Evolutionary conservation across 495 filamentous ascomycete species (phyloP), one percentile per base, ranked within the genome.

Genomic region (Evansstolkia leycettana): DNA sequence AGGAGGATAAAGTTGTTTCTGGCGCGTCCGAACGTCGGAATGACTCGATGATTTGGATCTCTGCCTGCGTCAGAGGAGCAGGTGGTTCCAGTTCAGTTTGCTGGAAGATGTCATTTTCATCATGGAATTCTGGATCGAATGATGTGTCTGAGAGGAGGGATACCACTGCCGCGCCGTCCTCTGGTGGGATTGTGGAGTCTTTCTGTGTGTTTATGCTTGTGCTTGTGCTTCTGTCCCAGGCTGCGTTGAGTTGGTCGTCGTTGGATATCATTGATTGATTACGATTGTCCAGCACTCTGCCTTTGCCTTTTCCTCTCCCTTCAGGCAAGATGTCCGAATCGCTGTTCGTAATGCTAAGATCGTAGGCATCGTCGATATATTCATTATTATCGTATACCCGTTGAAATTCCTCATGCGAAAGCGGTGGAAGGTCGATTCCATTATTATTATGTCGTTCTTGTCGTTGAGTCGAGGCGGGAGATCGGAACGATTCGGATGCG

Each of bases 71-170:
- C 5, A 57, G 50, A 8, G 45, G 57, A 9, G 32, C 44, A 20
- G 43, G 44, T 2, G 37, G 34, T 5, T 37, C 35, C 0, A 45
- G 33, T 9, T 58, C 52, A 1, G 54, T 48, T 17, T 64, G n/a
- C n/a, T n/a, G n/a, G n/a, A n/a, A n/a, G 28, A 53, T 38, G 23
- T 62, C 67, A 0, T 47, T 48, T 0, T 72, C 70, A 26, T 67
- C 65, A 55, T 61, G 28, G 40, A 64, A 42, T 39, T 72, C 52
- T 48, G 80, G 55, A 37, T 75, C 46, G 58, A 78, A 64, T 41
- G 63, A 49, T 38, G 54, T 31, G 53, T 78, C 48, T 31, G 62
- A 37, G 52, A 83, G 51, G 59, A 84, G 51, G 29, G 55, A 42
- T 6, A 67, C 38, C 5, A 70, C 65, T 3, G 51, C 67, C 18